Conservation (phyloP, 306 rosid species). For the Trifolium fragiferum region DNA sequence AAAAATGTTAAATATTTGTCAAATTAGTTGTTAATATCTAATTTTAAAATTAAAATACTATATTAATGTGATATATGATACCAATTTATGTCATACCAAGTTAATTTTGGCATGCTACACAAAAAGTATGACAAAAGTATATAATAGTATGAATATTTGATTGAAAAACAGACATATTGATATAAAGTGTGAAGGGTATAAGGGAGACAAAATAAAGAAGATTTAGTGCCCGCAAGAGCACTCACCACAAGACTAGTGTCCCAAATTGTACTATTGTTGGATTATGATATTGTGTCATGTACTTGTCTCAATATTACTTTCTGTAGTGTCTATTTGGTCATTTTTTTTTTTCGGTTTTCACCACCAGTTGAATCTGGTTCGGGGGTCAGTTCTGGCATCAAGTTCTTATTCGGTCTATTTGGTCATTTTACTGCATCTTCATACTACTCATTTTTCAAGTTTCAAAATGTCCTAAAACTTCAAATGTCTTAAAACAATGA, state of each 20-base stretch:
- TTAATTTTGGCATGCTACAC: too few relatives aligned
- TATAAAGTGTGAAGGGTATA: conserved; percentile 51
- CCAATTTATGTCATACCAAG: too few relatives aligned
- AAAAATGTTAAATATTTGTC: too few relatives aligned
- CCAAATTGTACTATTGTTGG: background rate
- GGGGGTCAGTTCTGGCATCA: too few relatives aligned
- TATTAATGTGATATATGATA: too few relatives aligned
- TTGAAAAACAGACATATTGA: background rate
- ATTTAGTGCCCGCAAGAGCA: conserved; percentile 51
- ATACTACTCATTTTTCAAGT: conserved; percentile 30
- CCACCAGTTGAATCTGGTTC: too few relatives aligned
- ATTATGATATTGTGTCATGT: conserved; percentile 30
- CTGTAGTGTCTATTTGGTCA: too few relatives aligned
- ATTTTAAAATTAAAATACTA: too few relatives aligned
- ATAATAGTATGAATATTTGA: conserved; percentile 20
- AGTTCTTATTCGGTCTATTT: too few relatives aligned
- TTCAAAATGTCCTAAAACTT: conserved; percentile 36
- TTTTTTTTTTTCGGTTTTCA: too few relatives aligned
- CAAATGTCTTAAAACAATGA: background rate
- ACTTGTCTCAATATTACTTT: conserved; percentile 38
- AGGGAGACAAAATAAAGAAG: conserved; percentile 54
- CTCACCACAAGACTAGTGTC: conserved; percentile 25
- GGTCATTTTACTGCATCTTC: conserved; percentile 18
- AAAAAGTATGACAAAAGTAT: background rate
- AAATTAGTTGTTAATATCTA: too few relatives aligned